Evolutionary conservation across 345 rosid genomes (phyloP), one percentile per base, ranked within the genome.

Genomic region (Hibiscus trionum): DNA sequence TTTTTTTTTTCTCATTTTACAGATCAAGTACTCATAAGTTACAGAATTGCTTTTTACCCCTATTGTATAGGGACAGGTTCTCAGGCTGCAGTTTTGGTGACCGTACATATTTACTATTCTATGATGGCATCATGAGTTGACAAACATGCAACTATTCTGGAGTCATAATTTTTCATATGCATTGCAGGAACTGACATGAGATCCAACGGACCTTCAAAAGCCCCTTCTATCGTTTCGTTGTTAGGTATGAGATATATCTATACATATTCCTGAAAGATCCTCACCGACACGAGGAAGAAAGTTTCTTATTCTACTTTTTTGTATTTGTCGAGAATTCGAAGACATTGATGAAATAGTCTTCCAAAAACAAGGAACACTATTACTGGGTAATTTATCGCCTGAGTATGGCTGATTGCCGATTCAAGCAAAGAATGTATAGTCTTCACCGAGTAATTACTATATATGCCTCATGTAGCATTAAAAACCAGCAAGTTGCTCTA

Each of bases 211-310:
- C 84, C 86, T 77, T 84, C 93, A 56, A 86, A 85, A 75, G 83
- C 88, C 35, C 96, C 98, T 0, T 90, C 98, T 21, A 75, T 94
- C 66, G 80, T 90, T 65, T 85, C 98, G 68, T 87, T 94, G 83
- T 80, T 94, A 85, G 96, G 97, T 93, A 90, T 16, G 78, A 66
- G 17, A 61, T 10, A 44, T 47, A 14, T 49, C 14, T 49, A 49
- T 49, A 47, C 49, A 47, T 49, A 52, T 17, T 59, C 27, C 21
- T 17, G 42, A 37, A n/a, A 62, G 26, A n/a, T 62, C 47, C 46
- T 35, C 24, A 29, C 17, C 19, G 5, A 12, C 64, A 60, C 3
- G 46, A 16, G 21, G 21, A 62, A 35, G 17, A 61, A 15, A 61
- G 29, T 52, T 21, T 44, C 35, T 11, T 42, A 19, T 42, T 29